A percentile compares a stretch with the other conserved stretches of the same genome.
These are phyloP conservation scores for Botrytis cinerea DNA, from an alignment of 2,329 filamentous ascomycete genomes.

Conservation along the genomic window DNA sequence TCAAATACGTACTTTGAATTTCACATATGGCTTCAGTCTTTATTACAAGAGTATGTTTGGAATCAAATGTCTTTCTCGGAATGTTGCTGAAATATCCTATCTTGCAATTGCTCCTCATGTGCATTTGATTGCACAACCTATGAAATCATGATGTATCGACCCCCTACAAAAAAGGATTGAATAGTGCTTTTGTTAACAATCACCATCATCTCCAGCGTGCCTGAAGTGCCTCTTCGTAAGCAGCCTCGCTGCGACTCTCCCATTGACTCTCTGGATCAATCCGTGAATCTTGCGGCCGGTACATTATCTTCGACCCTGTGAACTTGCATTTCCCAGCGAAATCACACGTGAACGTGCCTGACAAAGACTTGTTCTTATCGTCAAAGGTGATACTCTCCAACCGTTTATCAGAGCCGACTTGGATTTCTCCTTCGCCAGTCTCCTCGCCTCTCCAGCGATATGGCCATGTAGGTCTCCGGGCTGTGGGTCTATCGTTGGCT, in stretches of 20 bases:
- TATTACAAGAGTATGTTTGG: background rate
- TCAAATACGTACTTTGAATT: background rate
- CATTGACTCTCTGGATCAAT: constrained; percentile 28
- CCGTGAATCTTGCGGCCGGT: background rate
- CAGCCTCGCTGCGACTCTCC: constrained; percentile 25
- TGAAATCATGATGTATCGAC: background rate
- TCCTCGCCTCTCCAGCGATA: constrained; percentile 33
- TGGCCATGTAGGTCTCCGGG: constrained; percentile 28
- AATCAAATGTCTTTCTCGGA: background rate
- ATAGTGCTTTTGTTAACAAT: background rate
- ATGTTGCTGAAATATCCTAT: background rate
- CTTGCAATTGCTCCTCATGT: background rate
- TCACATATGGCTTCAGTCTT: background rate
- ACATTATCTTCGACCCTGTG: constrained; percentile 25
- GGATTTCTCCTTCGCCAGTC: constrained; percentile 31
- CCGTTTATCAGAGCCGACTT: constrained; percentile 26
- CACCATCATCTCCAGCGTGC: constrained; percentile 24
- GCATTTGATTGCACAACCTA: background rate
- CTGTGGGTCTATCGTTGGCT: constrained; percentile 29
- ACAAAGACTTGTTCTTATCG: constrained; percentile 27
- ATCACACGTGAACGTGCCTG: constrained; percentile 26
- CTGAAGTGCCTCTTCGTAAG: constrained; percentile 24
- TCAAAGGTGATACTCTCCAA: constrained; percentile 28
- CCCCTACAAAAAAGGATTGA: background rate
- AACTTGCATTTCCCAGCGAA: constrained; percentile 26